Percentiles rank a stretch among this genome's conserved stretches.
Evolutionary conservation across 345 rosid genomes (phyloP).

Genomic region (Salix dunnii): DNA sequence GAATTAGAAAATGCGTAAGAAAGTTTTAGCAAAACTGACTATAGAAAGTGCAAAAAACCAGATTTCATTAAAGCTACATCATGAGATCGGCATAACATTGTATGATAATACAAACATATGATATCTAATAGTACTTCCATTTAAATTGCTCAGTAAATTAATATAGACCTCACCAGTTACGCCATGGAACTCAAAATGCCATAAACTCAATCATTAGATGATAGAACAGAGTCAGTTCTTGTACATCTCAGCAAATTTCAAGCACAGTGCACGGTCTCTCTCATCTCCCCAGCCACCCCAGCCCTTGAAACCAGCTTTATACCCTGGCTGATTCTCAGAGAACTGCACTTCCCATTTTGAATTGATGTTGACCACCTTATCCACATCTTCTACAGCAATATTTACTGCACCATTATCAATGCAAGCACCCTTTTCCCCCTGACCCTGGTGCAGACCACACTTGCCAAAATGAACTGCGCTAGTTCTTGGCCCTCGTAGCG

Average conservation of each 20-base stretch:
- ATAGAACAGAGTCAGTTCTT: constrained; percentile 2
- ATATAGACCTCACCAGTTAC: constrained; percentile 15
- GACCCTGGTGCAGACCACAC: constrained; percentile 97
- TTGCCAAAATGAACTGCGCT: constrained; percentile 96
- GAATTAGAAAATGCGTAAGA: background rate
- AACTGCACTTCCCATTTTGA: constrained; percentile 58
- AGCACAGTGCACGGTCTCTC: constrained; percentile 75
- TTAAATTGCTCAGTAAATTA: constrained; percentile 4
- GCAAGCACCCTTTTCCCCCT: constrained; percentile 57
- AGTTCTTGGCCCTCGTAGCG: constrained; percentile 81
- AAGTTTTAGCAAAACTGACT: background rate
- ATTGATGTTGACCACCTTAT: constrained; percentile 58
- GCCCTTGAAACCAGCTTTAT: constrained; percentile 94
- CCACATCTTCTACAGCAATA: constrained; percentile 52
- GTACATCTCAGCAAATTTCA: constrained; percentile 61
- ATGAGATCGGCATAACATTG: background rate
- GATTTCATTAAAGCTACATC: background rate
- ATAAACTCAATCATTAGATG: constrained; percentile 23
- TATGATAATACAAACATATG: constrained; percentile 8
- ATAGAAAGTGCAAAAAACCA: background rate
- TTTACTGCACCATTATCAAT: constrained; percentile 68
- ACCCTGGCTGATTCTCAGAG: constrained; percentile 69
- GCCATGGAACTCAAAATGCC: constrained; percentile 6
- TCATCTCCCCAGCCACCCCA: constrained; percentile 99
- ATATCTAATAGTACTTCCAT: constrained; percentile 4